Base-by-base conservation (phyloP, 176 grass and related monocot genomes). In the Neostapfia colusana region DNA sequence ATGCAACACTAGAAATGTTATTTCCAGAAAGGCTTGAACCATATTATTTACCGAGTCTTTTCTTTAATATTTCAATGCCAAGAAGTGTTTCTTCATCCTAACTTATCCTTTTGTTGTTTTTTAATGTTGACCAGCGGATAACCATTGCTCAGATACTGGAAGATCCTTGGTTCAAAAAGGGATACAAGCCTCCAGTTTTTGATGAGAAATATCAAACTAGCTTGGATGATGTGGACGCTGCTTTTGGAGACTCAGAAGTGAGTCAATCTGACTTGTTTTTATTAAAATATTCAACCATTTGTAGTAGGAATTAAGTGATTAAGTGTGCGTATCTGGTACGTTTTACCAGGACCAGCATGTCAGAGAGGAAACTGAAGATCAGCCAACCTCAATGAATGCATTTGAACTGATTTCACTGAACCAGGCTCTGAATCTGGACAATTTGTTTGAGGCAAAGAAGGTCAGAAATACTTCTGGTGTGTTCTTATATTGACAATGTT, bases 331-430 rank as follows among this genome's bases (percentile, higher is more conserved):
- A 10, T 24, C 62, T 62, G 16, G 31, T 84, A n/a, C 39, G 31
- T 89, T 89, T 84, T 90, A 58, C 69, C 78, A 99, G 95, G 92
- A 95, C 67, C 83, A 68, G 23, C 83, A 92, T 83, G 95, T 95
- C 27, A 88, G 81, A 89, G 95, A 99, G 80, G 90, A 88, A 81
- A 95, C 76, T 71, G 92, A 99, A 76, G 85, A 90, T 72, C 89
- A 95, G 54, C 95, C 95, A 26, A 88, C 95, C 77, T 65, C 92
- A 15, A 92, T 99, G 89, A 99, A 99, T 81, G 95, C 95, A 75
- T 99, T 99, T 76, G 95, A 99, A 82, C 70, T 99, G 69, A 99
- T 99, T 92, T 91, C 95, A 64, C 85, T 99, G 53, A 92, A 90
- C 20, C 89, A 95, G 27, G 95, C 82, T 35, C 87, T 99, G 26